Evolutionary conservation across 371 early-diverging fungal species (phyloP), one percentile per base, ranked within the genome.

Genomic region (Mortierella sp.): DNA sequence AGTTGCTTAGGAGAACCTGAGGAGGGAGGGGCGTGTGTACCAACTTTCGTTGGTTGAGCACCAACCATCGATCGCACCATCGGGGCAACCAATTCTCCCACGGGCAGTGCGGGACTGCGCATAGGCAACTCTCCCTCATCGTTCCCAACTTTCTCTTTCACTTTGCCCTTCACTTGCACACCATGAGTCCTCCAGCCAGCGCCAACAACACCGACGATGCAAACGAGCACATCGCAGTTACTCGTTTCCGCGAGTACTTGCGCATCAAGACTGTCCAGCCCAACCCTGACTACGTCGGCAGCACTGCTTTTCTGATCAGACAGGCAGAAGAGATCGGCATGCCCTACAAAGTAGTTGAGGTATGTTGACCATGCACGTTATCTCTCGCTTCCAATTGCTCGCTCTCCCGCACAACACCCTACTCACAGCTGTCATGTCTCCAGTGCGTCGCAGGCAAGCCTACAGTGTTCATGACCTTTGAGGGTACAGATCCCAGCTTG

Each of bases 191-290:
- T 7, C 34, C 34, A 34, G 34, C 34, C 10, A 34, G 7, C 10
- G 10, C 34, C 34, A 34, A 34, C 34, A 10, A 10, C 39, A 16
- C 55, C 42, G 49, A 24, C 42, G 55, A 57, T 31, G 16, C 64
- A 0, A 66, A 58, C n/a, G 78, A 76, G 43, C 78, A 74, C 45
- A 73, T 74, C 14, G 81, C 89, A 14, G 91, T 92, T 8, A 72
- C 82, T 55, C 83, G 89, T 41, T 92, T 94, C 72, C 85, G 88
- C 61, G 86, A 90, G 62, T 94, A 91, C 72, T 81, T 94, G 69
- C 86, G 89, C 43, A 90, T 93, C 79, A 86, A 90, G 67, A 93
- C 94, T 0, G 86, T 91, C 31, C 93, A 94, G 56, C 94, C 94
- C 10, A 81, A 74, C 13, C 94, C 94, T 34, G 93, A 92, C 82